Evolutionary conservation across 345 rosid genomes (phyloP), one percentile per base, ranked within the genome.

Genomic region (Pugionium dolabratum): DNA sequence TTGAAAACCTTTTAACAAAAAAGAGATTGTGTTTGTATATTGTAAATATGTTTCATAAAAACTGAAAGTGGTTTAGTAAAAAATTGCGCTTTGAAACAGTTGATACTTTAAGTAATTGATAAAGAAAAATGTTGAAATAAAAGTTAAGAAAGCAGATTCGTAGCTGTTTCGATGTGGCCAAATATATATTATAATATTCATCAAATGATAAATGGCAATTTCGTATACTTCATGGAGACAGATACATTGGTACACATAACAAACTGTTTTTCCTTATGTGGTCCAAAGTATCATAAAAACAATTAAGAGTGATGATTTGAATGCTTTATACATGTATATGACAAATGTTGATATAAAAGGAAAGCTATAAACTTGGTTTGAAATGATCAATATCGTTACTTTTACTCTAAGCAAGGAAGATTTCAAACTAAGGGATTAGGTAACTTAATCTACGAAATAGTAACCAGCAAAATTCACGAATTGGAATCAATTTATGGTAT

Each of bases 211-310:
- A 71, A 55, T 62, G 64, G 29, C 35, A 51, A 61, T 42, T 59
- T 69, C 18, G 46, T 48, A 56, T 48, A 18, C 18, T 18, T 18
- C 18, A 18, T 18, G 18, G 18, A 18, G 18, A 18, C 18, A 18
- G 64, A 56, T 64, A 48, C 45, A 41, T 28, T 71, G 59, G 65
- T 71, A 64, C 58, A 63, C 58, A 63, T 63, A 54, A 54, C n/a
- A 44, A 41, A 44, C 51, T 46, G 2, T 39, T 44, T 40, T 60
- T 54, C 45, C 6, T 9, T 3, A 47, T 47, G 70, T 71, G 75
- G 70, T 47, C 75, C 75, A 40, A 63, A 27, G 39, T 63, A 46
- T 55, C 32, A 47, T 46, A 9, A 46, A n/a, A 43, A 54, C 48
- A 63, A 54, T 71, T 62, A 71, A 28, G 34, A 63, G 63, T 62